Evolutionary conservation across 106 monocot genomes (phyloP), one percentile per base, ranked within the genome.

Genomic region (Dioscorea dumetorum): DNA sequence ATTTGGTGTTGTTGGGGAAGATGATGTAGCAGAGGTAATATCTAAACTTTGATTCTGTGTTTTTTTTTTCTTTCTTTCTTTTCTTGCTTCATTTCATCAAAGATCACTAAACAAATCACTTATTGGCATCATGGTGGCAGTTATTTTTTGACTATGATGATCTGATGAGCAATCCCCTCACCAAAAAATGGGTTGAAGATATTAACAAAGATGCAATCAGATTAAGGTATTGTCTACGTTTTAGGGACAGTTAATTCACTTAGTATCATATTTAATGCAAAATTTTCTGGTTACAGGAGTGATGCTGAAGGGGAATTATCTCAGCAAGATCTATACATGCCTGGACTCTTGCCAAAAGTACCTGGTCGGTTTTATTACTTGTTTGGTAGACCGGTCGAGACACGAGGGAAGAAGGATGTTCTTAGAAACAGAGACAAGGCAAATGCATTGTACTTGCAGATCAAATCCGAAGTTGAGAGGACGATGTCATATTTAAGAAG

Each of bases 1-100:
- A 57, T 99, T 92, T 82, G 97, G 97, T 24, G 87, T 73, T 77
- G 88, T 99, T 61, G 97, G 97, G 72, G 97, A 90, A 77, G 97
- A 99, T 79, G 95, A 97, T 35, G 22, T 99, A 48, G 70, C 67
- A 68, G 78, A 99, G 73, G 97, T 92, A 82, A 59, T 2, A 59
- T 22, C 1, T 59, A 19, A 59, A 28, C 28, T 28, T 28, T 3
- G 2, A 28, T 28, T 28, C 28, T 28, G 28, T 28, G n/a, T n/a
- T 58, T 20, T 58, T 20, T 59, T 59, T 23, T 54, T 19, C 18
- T 13, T 0, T n/a, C n/a, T n/a, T n/a, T n/a, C n/a, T n/a, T 13
- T 54, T 54, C 28, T 28, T 28, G 28, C 28, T 28, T 19, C 5
- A 8, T 54, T 54, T 54, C 19, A 18, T 54, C 54, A 54, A 19